phyloP scores from a whole-genome alignment of 2,329 filamentous ascomycete species.

The Pyricularia sp. region DNA sequence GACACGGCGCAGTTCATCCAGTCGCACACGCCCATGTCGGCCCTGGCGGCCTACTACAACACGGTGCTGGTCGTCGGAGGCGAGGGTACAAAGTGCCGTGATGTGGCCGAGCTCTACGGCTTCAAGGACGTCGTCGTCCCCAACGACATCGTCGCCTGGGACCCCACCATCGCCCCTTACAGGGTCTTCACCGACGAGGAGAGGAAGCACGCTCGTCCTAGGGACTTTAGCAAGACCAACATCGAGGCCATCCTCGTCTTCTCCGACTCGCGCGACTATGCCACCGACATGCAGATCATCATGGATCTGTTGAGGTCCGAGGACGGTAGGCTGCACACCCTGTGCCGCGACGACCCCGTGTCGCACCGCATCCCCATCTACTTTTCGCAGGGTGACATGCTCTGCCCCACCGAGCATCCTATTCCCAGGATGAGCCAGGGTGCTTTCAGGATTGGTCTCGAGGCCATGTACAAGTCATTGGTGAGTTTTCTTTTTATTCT shows the following conservation, averaged over 20 bases:
- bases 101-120: slow-evolving; percentile 59
- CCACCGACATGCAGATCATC: slow-evolving; percentile 64
- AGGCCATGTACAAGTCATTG: slow-evolving; percentile 60
- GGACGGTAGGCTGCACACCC: slow-evolving; percentile 52
- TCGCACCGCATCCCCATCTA: slow-evolving; percentile 60
- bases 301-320: slow-evolving; percentile 58
- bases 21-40: slow-evolving; percentile 65
- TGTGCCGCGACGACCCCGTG: slow-evolving; percentile 47
- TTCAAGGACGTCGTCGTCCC: slow-evolving; percentile 62
- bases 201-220: slow-evolving; percentile 51
- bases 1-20: slow-evolving; percentile 65
- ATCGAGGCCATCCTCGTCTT: slow-evolving; percentile 66
- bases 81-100: slow-evolving; percentile 61
- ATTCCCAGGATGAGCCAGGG: slow-evolving; percentile 59
- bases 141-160: slow-evolving; percentile 61
- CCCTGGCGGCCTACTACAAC: slow-evolving; percentile 61
- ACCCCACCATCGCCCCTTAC: slow-evolving; percentile 56
- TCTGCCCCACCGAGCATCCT: slow-evolving; percentile 52
- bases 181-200: slow-evolving; percentile 55
- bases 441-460: slow-evolving; percentile 61
- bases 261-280: slow-evolving; percentile 61
- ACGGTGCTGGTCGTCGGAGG: slow-evolving; percentile 65
- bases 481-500: background rate
- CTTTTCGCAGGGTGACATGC: slow-evolving; percentile 34
- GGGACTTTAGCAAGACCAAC: slow-evolving; percentile 58